Percentiles rank a stretch among this genome's conserved stretches.
Conservation (phyloP, 805 yeast genomes). For the Pichia occidentalis region DNA sequence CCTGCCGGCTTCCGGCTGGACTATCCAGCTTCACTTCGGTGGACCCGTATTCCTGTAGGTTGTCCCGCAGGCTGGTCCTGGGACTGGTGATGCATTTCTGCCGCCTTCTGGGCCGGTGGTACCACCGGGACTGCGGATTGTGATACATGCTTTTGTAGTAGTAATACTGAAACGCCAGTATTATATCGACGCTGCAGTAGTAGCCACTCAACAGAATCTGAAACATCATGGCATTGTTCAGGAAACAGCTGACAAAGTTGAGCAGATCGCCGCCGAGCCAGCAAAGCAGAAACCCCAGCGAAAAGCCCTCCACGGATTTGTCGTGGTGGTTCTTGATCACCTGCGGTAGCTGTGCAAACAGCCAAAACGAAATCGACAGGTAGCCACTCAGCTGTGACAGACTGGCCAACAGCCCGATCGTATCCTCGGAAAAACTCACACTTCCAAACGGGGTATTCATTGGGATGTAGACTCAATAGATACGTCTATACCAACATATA, state of each 20-base stretch:
- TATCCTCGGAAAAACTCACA: background rate
- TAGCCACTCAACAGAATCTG: constrained; percentile 41
- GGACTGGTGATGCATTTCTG: constrained; percentile 21
- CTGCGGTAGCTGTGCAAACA: constrained; percentile 72
- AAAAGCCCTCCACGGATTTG: constrained; percentile 63
- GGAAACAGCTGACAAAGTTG: constrained; percentile 43
- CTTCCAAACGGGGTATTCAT: no score
- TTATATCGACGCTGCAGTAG: constrained; percentile 42
- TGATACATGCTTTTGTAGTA: constrained; percentile 39
- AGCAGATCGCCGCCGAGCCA: constrained; percentile 64
- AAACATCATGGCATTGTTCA: constrained; percentile 43
- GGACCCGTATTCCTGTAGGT: constrained; percentile 15
- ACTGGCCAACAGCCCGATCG: background rate
- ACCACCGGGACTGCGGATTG: constrained; percentile 29
- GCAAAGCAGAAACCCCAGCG: constrained; percentile 49
- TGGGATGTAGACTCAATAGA: no score
- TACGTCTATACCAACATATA: no score
- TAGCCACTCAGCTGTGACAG: constrained; percentile 28
- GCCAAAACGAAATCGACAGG: constrained; percentile 52
- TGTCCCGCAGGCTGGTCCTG: constrained; percentile 19
- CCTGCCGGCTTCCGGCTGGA: no score
- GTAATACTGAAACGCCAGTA: constrained; percentile 41
- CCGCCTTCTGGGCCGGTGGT: constrained; percentile 17
- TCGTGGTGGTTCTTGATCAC: constrained; percentile 50
- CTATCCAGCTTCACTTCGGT: background rate